Evolutionary conservation across 2,329 filamentous ascomycete genomes (phyloP).

Genomic region (Fusarium cicatricum): DNA sequence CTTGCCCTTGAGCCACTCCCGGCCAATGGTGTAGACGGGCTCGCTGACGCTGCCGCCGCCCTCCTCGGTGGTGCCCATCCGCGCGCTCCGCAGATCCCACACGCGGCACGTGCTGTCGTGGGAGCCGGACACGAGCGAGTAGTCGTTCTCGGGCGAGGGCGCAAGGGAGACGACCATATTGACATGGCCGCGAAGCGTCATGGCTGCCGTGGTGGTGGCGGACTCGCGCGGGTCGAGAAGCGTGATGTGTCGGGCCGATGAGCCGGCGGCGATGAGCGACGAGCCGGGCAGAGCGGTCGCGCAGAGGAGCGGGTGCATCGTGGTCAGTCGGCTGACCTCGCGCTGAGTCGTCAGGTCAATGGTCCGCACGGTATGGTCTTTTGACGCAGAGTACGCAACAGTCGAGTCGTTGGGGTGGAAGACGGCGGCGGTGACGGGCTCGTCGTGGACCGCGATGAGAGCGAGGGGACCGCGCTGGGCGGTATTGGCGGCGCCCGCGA

Average conservation of each 20-base stretch:
- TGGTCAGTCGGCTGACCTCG: conserved; percentile 83
- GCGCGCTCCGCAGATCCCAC: conserved; percentile 86
- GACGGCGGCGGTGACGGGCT: conserved; percentile 78
- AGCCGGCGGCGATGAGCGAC: conserved; percentile 75
- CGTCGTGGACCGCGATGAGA: conserved; percentile 75
- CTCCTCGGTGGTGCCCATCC: conserved; percentile 66
- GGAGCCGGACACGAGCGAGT: conserved; percentile 86
- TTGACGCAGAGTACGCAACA: conserved; percentile 89
- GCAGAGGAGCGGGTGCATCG: conserved; percentile 83
- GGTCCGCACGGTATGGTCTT: conserved; percentile 90
- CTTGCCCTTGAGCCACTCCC: conserved; percentile 74
- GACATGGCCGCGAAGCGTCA: conserved; percentile 90
- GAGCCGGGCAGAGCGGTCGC: conserved; percentile 75
- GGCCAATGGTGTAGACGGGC: conserved; percentile 76
- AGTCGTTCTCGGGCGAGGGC: conserved; percentile 70
- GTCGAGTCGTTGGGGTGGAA: conserved; percentile 88
- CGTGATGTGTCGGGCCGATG: conserved; percentile 85
- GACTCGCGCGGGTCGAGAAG: conserved; percentile 89
- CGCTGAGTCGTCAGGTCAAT: conserved; percentile 86
- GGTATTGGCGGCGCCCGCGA: conserved; percentile 52
- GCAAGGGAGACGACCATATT: conserved; percentile 70
- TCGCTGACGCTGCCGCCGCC: conserved; percentile 72
- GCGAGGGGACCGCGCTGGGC: conserved; percentile 83
- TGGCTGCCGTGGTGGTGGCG: conserved; percentile 77
- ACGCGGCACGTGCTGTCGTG: conserved; percentile 93